A percentile compares a stretch with the other conserved stretches of the same genome.
Evolutionary conservation across 129 eudicot species (phyloP).

Genomic region (Tanacetum coccineum): DNA sequence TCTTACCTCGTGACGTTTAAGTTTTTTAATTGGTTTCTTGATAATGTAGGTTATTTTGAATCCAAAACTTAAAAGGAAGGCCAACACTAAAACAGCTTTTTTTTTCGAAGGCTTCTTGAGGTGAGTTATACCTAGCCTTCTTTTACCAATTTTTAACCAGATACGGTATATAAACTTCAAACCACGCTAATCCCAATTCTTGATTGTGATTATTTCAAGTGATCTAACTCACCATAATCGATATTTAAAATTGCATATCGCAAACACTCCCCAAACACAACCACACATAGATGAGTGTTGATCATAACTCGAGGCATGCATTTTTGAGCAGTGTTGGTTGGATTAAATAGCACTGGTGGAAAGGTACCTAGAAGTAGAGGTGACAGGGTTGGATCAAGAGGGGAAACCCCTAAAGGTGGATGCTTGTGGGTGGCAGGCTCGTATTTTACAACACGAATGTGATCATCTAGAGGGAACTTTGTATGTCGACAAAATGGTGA

Average conservation of each 20-base stretch:
- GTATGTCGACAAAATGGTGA: constrained; percentile 76
- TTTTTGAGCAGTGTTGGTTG: constrained; percentile 69
- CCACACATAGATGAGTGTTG: neutral
- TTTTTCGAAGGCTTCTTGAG: constrained; percentile 92
- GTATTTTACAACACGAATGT: constrained; percentile 89
- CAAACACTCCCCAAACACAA: no score
- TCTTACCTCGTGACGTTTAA: neutral
- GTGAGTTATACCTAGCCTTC: constrained; percentile 28
- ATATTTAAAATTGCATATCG: no score
- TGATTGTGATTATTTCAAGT: no score
- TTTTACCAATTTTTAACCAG: neutral
- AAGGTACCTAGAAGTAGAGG: constrained; percentile 72
- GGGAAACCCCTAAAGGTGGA: constrained; percentile 73
- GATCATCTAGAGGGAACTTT: constrained; percentile 84
- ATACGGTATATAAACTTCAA: no score
- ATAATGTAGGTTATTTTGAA: constrained; percentile 69
- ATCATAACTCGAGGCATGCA: constrained; percentile 5
- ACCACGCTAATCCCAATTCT: no score
- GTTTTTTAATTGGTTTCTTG: constrained; percentile 2
- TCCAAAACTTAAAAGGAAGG: constrained; percentile 56
- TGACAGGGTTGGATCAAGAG: constrained; percentile 57
- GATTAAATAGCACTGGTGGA: constrained; percentile 82
- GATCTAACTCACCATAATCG: no score
- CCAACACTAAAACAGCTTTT: constrained; percentile 59
- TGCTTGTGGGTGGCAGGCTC: constrained; percentile 97